Base-by-base conservation (phyloP, 768 basidiomycete species). In the Russula compacta region DNA sequence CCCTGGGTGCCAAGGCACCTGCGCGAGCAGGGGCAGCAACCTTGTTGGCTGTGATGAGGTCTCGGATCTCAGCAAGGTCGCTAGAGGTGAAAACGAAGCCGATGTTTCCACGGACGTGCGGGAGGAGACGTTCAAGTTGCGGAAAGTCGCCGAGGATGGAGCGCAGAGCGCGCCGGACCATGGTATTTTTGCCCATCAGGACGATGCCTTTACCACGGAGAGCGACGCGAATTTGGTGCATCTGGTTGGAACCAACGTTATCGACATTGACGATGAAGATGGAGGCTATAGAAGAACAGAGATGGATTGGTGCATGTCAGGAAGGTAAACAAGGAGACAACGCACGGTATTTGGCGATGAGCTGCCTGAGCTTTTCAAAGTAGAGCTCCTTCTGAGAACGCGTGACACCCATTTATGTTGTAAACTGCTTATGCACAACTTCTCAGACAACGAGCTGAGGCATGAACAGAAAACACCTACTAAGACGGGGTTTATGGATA, bases 151-250 rank as follows among this genome's bases (percentile, higher is more conserved):
- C 63, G 71, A 98, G 85, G 77, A 98, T 85, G 70, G 86, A 81
- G 66, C 97, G 93, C 65, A 99, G 83, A 63, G 94, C 97, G 70
- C 97, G 92, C 79, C 97, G 92, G 70, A 99, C 95, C 95, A 98
- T 98, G 73, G 97, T 99, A 86, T 99, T 99, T 81, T 99, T 99
- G 73, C 97, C 97, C 97, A 99, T 99, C 70, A 99, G 77, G 67
- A 99, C 94, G 63, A 94, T 78, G 79, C 92, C 97, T 75, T 91
- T 93, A 71, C 94, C 93, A 70, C 97, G 92, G 75, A 99, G 92
- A 53, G 95, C 81, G 57, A 86, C 88, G 81, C 90, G 93, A 67
- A 95, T 95, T 75, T 95, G 93, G 72, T 97, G 94, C 89, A 98
- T 95, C 79, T 99, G 97, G 82, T 98, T 97, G 64, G 95, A 98